phyloP scores from a whole-genome alignment of 345 rosid species.

The Iberis pinnata region DNA sequence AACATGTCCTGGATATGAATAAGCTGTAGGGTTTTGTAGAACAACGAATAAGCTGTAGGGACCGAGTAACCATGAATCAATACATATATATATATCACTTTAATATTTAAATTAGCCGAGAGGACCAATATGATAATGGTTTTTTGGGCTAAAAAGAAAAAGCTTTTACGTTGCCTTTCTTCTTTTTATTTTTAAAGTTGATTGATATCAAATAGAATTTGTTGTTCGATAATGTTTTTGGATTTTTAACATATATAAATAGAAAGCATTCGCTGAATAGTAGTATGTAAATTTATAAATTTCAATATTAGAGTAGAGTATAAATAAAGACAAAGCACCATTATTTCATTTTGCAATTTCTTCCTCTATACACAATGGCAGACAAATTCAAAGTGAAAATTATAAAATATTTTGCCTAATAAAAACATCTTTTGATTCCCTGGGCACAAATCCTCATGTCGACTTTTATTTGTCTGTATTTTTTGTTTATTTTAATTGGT shows the following conservation, averaged over 20 bases:
- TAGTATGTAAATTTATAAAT: no score
- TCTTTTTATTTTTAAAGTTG: not conserved
- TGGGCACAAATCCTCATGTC: constrained; percentile 30
- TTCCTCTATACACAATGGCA: constrained; percentile 27
- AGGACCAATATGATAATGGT: not conserved
- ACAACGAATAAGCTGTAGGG: constrained; percentile 6
- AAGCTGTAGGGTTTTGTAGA: not conserved
- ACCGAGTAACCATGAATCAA: constrained; percentile 4
- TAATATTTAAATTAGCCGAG: constrained; percentile 8
- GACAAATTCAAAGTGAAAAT: constrained; percentile 32
- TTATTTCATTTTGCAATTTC: not conserved
- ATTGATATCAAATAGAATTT: constrained; percentile 17
- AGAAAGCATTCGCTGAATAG: no score
- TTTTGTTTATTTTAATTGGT: not conserved
- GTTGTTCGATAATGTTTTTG: constrained; percentile 9
- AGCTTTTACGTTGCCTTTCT: constrained; percentile 5
- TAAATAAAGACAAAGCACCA: constrained; percentile 21
- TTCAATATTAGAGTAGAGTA: constrained; percentile 7
- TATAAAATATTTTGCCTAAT: constrained; percentile 24
- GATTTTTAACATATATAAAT: constrained; percentile 3
- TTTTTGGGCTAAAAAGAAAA: not conserved
- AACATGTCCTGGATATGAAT: constrained; percentile 6
- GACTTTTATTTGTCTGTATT: constrained; percentile 23
- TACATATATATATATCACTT: constrained; percentile 1
- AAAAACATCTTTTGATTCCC: constrained; percentile 34